Base-by-base conservation (phyloP, 2,329 filamentous ascomycete genomes). In the Fonsecaea monophora region DNA sequence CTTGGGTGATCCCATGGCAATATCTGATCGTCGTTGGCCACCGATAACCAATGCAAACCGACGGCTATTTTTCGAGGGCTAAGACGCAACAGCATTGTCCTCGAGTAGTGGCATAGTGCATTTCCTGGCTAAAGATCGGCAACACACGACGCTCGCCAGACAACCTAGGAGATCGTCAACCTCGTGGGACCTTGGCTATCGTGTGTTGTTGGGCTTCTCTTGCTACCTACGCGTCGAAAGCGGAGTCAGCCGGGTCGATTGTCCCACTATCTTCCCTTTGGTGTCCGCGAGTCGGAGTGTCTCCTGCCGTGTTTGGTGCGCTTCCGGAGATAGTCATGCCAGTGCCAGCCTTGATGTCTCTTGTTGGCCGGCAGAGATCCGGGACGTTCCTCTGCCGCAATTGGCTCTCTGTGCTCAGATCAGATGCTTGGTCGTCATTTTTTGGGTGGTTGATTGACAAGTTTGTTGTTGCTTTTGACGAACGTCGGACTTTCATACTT, bases 71-170 rank as follows among this genome's bases (percentile, higher is more conserved):
- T 25, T 50, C 21, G 45, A 25, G 18, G 8, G 6, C 45, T 4
- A 4, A 25, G 45, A 25, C 42, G 45, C 6, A 12, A 8, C 40
- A 50, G 18, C 18, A 25, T 25, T 12, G 7, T 50, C 25, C 12
- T 9, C 25, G 2, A 6, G 45, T 25, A 21, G 25, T 25, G n/a
- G 45, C 8, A 35, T 8, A 56, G 35, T 35, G 53, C 21, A 56
- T 34, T 34, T 56, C 25, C 32, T 56, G 53, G 53, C 53, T 35
- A 56, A 35, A 56, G 53, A 18, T 25, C 40, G n/a, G 37, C 25
- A 30, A 25, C 37, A 21, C 18, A 15, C 57, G n/a, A 60, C 18
- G 38, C 57, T 25, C 10, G 40, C 9, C 9, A 48, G 10, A 15
- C 9, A 25, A 21, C 21, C 18, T 12, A 50, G 45, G 15, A 18